phyloP scores from a whole-genome alignment of 305 asterid species.

The Euphrasia arctica region DNA sequence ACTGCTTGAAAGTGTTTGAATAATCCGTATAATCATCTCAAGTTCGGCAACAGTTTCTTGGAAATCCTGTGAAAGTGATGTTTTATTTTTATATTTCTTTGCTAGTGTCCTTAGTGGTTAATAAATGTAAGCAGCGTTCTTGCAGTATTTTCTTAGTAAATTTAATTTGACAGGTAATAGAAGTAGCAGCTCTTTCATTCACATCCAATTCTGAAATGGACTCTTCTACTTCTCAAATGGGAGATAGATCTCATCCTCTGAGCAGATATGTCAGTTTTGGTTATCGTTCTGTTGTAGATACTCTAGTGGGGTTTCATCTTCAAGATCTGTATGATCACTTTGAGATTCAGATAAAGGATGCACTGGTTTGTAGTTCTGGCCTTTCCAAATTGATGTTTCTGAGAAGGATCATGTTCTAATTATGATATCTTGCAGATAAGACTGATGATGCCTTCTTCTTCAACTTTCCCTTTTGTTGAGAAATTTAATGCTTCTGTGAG shows the following conservation, averaged over 20 bases:
- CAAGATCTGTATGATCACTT: slow-evolving; percentile 64
- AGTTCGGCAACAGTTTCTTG: slow-evolving; percentile 2
- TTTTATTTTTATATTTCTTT: slow-evolving; percentile 1
- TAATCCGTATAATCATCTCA: slow-evolving; percentile 17
- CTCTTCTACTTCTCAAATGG: slow-evolving; percentile 30
- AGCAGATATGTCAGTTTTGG: slow-evolving; percentile 25
- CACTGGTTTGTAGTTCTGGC: slow-evolving; percentile 52
- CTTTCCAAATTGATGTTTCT: slow-evolving; percentile 22
- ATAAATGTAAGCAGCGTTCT: slow-evolving; percentile 22
- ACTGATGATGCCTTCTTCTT: slow-evolving; percentile 43
- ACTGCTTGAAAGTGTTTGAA: background rate
- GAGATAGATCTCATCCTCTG: slow-evolving; percentile 33
- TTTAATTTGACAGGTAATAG: slow-evolving; percentile 57
- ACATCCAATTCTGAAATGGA: slow-evolving; percentile 44
- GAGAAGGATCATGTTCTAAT: slow-evolving; percentile 21
- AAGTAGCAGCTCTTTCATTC: slow-evolving; percentile 52
- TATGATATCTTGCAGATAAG: slow-evolving; percentile 51
- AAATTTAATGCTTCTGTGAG: slow-evolving; percentile 49
- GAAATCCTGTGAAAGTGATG: slow-evolving; percentile 5
- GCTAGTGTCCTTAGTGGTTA: slow-evolving; percentile 21
- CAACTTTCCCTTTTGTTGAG: slow-evolving; percentile 46
- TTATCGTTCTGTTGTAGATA: slow-evolving; percentile 30
- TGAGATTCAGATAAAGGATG: slow-evolving; percentile 51
- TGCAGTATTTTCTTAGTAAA: slow-evolving; percentile 23
- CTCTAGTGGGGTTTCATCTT: slow-evolving; percentile 41